phyloP scores from a whole-genome alignment of 1,284 basidiomycete species.

The Meripilus lineatus region DNA sequence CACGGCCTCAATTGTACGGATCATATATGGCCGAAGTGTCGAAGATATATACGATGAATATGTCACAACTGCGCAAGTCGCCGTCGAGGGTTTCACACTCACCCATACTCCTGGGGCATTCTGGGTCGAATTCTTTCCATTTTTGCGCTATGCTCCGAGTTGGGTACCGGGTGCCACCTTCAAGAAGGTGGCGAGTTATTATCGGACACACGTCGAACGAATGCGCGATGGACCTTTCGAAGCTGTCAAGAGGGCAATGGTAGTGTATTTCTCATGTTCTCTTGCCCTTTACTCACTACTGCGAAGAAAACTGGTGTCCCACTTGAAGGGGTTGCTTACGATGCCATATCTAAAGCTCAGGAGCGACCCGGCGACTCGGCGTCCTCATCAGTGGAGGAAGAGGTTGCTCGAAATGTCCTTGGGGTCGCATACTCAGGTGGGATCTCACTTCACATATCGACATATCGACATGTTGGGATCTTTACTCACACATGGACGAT shows the following conservation, averaged over 20 bases:
- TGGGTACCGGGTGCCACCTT: constrained; percentile 39
- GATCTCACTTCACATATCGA: background rate
- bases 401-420: constrained; percentile 2
- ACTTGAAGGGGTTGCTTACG: background rate
- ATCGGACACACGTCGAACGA: constrained; percentile 12
- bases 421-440: constrained; percentile 2
- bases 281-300: background rate
- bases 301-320: background rate
- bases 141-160: constrained; percentile 25
- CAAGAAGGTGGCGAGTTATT: constrained; percentile 35
- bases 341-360: background rate
- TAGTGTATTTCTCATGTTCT: background rate
- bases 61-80: constrained; percentile 2
- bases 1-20: constrained; percentile 11
- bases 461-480: background rate
- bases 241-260: constrained; percentile 4
- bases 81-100: background rate
- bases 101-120: constrained; percentile 8
- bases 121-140: constrained; percentile 13
- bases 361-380: background rate
- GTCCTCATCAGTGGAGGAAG: background rate
- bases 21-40: constrained; percentile 17
- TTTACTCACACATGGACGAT: background rate
- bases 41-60: constrained; percentile 14
- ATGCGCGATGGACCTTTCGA: constrained; percentile 6